Evolutionary conservation across 495 filamentous ascomycete species (phyloP), one percentile per base, ranked within the genome.

Genomic region (Copromyces sp.): DNA sequence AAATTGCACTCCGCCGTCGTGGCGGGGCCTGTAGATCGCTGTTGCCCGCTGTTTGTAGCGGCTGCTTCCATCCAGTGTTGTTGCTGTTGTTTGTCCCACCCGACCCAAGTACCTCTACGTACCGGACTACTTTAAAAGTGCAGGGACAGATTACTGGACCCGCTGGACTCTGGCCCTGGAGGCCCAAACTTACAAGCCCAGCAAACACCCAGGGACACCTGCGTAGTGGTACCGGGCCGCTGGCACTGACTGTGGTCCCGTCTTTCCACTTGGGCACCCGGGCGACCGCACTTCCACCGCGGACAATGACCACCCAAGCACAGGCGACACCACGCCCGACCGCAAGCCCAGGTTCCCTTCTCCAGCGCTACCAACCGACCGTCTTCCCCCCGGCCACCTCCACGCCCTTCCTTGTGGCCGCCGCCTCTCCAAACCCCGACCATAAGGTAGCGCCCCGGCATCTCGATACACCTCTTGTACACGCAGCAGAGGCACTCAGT

Each of bases 1-100:
- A 80, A 79, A 78, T 80, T 78, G 72, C 75, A 71, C 76, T 80
- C 78, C 76, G 78, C 75, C 72, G 73, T 71, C 68, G 79, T 73
- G 74, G 77, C 47, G 47, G 77, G 77, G 73, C 73, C 75, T 74
- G 79, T 74, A 76, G 79, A 80, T 80, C 79, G 72, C 75, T 73
- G 39, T 68, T 76, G 72, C 5, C 35, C 35, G 35, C 59, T 76
- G 73, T 12, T 12, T 61, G 53, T 35, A 32, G 53, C 24, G 35
- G 53, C 14, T 61, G 24, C 24, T 32, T 32, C 53, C 29, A 16
- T 32, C 16, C 53, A 32, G 6, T 53, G n/a, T 61, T 53, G 9
- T 53, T 53, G 45, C 45, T 53, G 45, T 9, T 61, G 2, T 61
- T 32, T 35, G 29, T 75, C 75, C 72, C 68, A 72, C 53, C 74